Evolutionary conservation across 1,284 basidiomycete genomes (phyloP), one percentile per base, ranked within the genome.

Genomic region (Irpex sp.): DNA sequence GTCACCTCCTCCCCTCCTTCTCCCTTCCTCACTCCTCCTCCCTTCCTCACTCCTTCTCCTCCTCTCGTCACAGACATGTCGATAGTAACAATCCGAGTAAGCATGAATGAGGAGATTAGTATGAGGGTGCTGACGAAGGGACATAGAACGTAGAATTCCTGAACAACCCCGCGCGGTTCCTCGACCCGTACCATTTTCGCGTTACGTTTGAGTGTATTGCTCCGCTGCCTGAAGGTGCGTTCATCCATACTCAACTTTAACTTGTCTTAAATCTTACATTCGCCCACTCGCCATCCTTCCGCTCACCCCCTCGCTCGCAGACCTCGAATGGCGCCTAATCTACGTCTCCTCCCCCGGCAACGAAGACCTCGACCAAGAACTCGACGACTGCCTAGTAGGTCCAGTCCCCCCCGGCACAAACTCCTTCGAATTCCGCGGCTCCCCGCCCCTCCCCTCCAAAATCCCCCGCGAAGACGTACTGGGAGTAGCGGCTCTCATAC

Each of bases 191-290:
- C 79, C 86, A 88, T 69, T 98, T 98, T 78, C 89, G 93, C 70
- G 96, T 99, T 75, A 97, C 96, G 0, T 99, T 99, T 70, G 97
- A 99, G 76, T 98, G 96, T 77, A 96, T 99, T 69, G 91, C 96
- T 5, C 88, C 91, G 8, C 82, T 99, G 59, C 88, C 91, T 71
- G 96, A 98, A 72, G 96, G 94, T 93, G 67, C 69, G 80, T 72
- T 15, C 31, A 47, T 58, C 62, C 59, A n/a, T n/a, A n/a, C n/a
- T n/a, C n/a, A n/a, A 37, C 31, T 36, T 36, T n/a, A 13, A 49
- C 6, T 34, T n/a, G n/a, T 44, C n/a, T 62, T 26, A 31, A 49
- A 37, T 44, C 13, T 7, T 44, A 48, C 52, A 38, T 47, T 19
- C 34, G 49, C 26, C 57, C 3, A 5, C n/a, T 11, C 40, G 8